Percentiles rank a stretch among this genome's conserved stretches.
Conservation (phyloP, 176 grass and related monocot genomes). For the Phragmites australis region DNA sequence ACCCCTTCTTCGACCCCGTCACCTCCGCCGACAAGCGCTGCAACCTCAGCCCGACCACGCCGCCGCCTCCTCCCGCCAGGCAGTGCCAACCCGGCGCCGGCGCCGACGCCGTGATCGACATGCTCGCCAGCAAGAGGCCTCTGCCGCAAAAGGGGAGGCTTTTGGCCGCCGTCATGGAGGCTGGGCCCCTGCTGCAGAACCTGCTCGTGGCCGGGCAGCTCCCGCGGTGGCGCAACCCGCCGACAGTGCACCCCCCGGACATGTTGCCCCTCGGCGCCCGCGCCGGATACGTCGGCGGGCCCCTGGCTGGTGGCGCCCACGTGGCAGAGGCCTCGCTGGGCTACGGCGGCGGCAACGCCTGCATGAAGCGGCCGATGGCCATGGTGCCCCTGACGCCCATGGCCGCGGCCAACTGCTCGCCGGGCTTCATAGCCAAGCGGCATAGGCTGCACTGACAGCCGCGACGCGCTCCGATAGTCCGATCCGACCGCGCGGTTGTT, state of each 20-base stretch:
- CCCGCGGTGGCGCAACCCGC: conserved; percentile 81
- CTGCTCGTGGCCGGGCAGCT: conserved; percentile 76
- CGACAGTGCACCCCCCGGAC: conserved; percentile 61
- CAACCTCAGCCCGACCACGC: conserved; percentile 16
- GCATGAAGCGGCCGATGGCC: conserved; percentile 45
- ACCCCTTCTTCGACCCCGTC: conserved; percentile 76
- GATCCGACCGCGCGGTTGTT: neutral
- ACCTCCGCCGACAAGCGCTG: conserved; percentile 55
- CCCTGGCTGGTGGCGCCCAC: neutral
- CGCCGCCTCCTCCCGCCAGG: neutral
- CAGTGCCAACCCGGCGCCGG: conserved; percentile 27
- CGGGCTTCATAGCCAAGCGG: conserved; percentile 45
- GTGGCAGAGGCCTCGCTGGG: neutral
- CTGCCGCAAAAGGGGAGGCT: conserved; percentile 67
- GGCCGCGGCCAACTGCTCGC: conserved; percentile 29
- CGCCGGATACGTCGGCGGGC: neutral
- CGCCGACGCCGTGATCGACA: conserved; percentile 23
- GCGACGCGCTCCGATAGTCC: neutral
- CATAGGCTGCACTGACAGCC: conserved; percentile 49
- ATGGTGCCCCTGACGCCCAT: conserved; percentile 1
- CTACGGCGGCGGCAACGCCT: neutral
- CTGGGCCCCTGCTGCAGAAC: conserved; percentile 71
- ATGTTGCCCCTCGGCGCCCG: conserved; percentile 29
- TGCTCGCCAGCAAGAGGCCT: conserved; percentile 52
- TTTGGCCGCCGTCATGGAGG: conserved; percentile 72